These are phyloP conservation scores for Lecanoromycetidae sp. DNA, from an alignment of 2,329 filamentous ascomycete genomes.

Conservation along the genomic window DNA sequence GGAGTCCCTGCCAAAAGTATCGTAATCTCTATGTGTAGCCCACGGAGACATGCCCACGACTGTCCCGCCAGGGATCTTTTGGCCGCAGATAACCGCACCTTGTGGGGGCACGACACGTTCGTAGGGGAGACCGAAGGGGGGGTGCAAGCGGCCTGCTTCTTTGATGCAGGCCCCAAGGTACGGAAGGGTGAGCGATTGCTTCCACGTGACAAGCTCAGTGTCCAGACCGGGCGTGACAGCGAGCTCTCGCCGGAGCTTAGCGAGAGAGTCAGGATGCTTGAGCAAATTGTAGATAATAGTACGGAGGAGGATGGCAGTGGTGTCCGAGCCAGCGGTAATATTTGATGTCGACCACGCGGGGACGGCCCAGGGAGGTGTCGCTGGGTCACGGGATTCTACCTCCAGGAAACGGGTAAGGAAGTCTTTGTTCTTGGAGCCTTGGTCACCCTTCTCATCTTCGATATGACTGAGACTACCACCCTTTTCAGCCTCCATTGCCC, in stretches of 20 bases:
- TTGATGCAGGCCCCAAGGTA: slow-evolving; percentile 14
- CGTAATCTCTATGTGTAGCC: slow-evolving; percentile 29
- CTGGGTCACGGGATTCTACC: neutral
- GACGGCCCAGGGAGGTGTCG: slow-evolving; percentile 1
- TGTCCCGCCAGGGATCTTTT: slow-evolving; percentile 2
- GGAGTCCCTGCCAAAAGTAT: slow-evolving; percentile 35
- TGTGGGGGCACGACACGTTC: slow-evolving; percentile 9
- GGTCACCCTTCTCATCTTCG: neutral
- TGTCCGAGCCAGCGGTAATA: slow-evolving; percentile 18
- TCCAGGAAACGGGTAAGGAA: slow-evolving; percentile 14
- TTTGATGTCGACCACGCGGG: slow-evolving; percentile 11
- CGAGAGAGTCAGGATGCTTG: slow-evolving; percentile 23
- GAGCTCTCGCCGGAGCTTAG: too few relatives aligned
- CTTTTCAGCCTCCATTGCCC: neutral
- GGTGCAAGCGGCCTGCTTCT: slow-evolving; percentile 14
- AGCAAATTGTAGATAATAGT: slow-evolving; percentile 31
- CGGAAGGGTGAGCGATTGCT: slow-evolving; percentile 4
- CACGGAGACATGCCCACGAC: slow-evolving; percentile 18
- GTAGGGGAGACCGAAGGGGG: slow-evolving; percentile 2
- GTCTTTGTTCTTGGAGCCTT: slow-evolving; percentile 1
- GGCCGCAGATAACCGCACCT: slow-evolving; percentile 4
- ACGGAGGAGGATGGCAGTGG: slow-evolving; percentile 31
- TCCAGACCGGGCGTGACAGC: too few relatives aligned
- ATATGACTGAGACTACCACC: too few relatives aligned
- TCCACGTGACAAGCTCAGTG: slow-evolving; percentile 1